Evolutionary conservation across 495 filamentous ascomycete genomes (phyloP), one percentile per base, ranked within the genome.

Genomic region (Xylaria bambusicola): DNA sequence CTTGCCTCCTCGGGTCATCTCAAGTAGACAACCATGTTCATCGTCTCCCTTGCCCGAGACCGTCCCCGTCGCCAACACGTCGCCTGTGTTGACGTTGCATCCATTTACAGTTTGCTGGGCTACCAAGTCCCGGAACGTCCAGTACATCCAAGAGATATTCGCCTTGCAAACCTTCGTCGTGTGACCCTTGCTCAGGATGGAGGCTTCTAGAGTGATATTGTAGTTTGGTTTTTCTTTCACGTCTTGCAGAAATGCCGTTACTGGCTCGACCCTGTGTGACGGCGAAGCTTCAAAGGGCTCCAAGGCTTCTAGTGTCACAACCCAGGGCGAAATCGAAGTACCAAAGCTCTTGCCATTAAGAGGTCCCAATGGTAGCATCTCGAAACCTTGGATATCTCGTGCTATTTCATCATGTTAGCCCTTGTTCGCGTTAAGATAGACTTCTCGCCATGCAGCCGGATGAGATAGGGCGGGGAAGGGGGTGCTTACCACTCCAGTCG

Each of bases 271-370:
- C 20, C 48, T 52, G 27, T n/a, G 18, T 12, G 48, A 48, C 10
- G 54, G 20, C 18, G 17, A 9, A 21, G 33, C 26, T 12, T 52
- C 54, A 55, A 65, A 67, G 2, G 86, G 82, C 72, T 85, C 85
- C 23, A 92, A 73, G 0, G 89, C 89, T 61, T 90, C 88, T 35
- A 83, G 67, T 6, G 88, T 71, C 12, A 92, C 82, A 2, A 92
- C 82, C 89, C 89, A 92, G 0, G 88, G 80, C 23, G 82, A 87
- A 60, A 92, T 88, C 12, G 82, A 84, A 0, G 89, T 92, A 7
- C 82, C 87, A 62, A 90, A 90, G 67, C 85, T 90, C 78, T 92
- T 92, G 1, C 83, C 77, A 56, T 86, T 88, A 73, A 92, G 88
- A 0, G 88, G 88, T 0, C 85, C 85, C 4, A 88, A 72, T 1